Conservation (phyloP, 2,329 filamentous ascomycete species). For the Conoideocrella luteorostrata region DNA sequence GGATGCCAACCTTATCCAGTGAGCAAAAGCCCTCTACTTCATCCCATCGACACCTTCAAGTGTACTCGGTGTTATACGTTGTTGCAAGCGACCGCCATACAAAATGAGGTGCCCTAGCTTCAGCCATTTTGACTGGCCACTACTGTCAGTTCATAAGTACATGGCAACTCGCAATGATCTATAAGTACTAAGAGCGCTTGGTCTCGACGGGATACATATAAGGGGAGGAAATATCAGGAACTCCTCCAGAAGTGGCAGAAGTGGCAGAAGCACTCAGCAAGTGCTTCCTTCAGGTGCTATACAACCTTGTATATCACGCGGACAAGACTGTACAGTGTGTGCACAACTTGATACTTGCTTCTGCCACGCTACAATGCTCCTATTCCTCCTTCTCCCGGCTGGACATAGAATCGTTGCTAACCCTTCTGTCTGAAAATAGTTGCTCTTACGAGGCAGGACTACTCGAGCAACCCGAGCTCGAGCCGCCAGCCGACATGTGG, state of each 20-base stretch:
- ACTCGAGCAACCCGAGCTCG: conserved; percentile 2
- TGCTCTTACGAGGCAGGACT: conserved; percentile 6
- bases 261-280: background rate
- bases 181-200: background rate
- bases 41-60: background rate
- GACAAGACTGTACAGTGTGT: conserved; percentile 1
- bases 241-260: conserved; percentile 1
- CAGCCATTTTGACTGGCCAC: conserved; percentile 1
- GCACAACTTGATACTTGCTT: background rate
- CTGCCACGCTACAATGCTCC: background rate
- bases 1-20: conserved; percentile 7
- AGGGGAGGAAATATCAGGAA: background rate
- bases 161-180: conserved; percentile 1
- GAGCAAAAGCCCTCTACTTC: background rate
- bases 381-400: background rate
- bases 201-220: background rate
- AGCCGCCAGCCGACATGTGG: conserved; percentile 1
- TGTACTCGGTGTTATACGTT: conserved; percentile 1
- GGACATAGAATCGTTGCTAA: background rate
- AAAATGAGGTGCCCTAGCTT: background rate
- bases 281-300: background rate
- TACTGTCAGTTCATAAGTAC: background rate
- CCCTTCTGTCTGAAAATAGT: background rate
- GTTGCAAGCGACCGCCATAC: background rate
- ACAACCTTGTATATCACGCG: conserved; percentile 1